phyloP scores from a whole-genome alignment of 257 asterid genomes.

The Scutellaria barbata region DNA sequence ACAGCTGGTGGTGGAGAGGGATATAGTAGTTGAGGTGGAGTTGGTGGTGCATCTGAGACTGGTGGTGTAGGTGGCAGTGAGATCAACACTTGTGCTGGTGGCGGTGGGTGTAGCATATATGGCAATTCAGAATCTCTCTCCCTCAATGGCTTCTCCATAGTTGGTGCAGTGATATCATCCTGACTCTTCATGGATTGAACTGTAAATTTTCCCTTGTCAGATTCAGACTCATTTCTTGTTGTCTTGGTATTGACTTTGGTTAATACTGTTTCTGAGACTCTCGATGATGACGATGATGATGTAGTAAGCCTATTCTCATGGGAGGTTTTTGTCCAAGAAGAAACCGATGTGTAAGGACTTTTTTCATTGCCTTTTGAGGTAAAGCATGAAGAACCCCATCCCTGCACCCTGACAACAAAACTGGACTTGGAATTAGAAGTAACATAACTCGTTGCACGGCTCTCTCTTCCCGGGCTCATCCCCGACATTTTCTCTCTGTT shows the following conservation, averaged over 20 bases:
- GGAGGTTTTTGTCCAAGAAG: constrained; percentile 36
- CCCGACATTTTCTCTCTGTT: constrained; percentile 51
- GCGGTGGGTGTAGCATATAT: constrained; percentile 36
- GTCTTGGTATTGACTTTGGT: constrained; percentile 40
- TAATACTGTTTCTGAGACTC: constrained; percentile 25
- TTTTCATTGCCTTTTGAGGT: constrained; percentile 40
- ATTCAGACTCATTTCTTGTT: constrained; percentile 30
- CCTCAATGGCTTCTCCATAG: constrained; percentile 78
- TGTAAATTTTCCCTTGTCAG: constrained; percentile 37
- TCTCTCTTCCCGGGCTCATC: constrained; percentile 54
- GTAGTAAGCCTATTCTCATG: constrained; percentile 16
- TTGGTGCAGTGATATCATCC: constrained; percentile 22
- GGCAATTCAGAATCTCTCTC: constrained; percentile 62
- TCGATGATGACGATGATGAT: constrained; percentile 32
- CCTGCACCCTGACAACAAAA: constrained; percentile 55
- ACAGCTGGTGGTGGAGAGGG: constrained; percentile 33
- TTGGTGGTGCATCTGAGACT: background rate
- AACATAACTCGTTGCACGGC: constrained; percentile 42
- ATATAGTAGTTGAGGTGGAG: constrained; percentile 10
- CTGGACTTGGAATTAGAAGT: constrained; percentile 48
- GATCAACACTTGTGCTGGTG: background rate
- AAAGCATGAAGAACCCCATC: constrained; percentile 63
- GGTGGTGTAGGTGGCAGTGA: constrained; percentile 27
- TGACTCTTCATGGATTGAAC: constrained; percentile 16
- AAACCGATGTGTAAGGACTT: constrained; percentile 23